Conservation (phyloP, 2,329 filamentous ascomycete species). For the Cylindrodendrum hubeiense region DNA sequence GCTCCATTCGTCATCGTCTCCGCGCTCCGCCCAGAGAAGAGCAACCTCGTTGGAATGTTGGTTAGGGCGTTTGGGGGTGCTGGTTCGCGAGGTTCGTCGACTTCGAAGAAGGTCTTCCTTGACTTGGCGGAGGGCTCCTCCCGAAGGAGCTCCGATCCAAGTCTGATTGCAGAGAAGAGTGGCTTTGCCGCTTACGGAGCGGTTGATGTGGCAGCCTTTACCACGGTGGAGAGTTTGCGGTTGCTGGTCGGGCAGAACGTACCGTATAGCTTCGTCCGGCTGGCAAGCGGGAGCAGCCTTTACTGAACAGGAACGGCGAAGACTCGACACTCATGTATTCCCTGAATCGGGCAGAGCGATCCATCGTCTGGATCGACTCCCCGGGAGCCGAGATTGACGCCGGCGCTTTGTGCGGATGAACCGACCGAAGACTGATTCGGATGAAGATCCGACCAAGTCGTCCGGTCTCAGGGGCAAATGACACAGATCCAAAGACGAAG, state of each 20-base stretch:
- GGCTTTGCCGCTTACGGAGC: conserved; percentile 86
- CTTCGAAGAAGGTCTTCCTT: conserved; percentile 78
- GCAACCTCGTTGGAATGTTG: conserved; percentile 81
- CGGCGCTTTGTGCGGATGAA: conserved; percentile 10
- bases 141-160: conserved; percentile 73
- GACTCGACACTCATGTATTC: background rate
- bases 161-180: conserved; percentile 76
- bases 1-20: conserved; percentile 87
- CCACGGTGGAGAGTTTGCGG: conserved; percentile 83
- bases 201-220: conserved; percentile 85
- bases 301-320: conserved; percentile 55
- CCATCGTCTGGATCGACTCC: background rate
- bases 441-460: conserved; percentile 25
- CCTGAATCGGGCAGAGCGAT: background rate
- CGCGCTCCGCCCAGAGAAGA: conserved; percentile 82
- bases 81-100: conserved; percentile 47
- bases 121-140: conserved; percentile 75
- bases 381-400: conserved; percentile 25
- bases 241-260: conserved; percentile 88
- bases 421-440: conserved; percentile 31
- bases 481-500: conserved; percentile 6
- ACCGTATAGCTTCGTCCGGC: conserved; percentile 85
- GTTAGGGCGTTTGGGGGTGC: conserved; percentile 75
- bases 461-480: conserved; percentile 26
- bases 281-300: conserved; percentile 70